Percentiles rank a stretch among this genome's conserved stretches.
phyloP scores from a whole-genome alignment of 2,329 filamentous ascomycete genomes.

The Diaporthe sp. region DNA sequence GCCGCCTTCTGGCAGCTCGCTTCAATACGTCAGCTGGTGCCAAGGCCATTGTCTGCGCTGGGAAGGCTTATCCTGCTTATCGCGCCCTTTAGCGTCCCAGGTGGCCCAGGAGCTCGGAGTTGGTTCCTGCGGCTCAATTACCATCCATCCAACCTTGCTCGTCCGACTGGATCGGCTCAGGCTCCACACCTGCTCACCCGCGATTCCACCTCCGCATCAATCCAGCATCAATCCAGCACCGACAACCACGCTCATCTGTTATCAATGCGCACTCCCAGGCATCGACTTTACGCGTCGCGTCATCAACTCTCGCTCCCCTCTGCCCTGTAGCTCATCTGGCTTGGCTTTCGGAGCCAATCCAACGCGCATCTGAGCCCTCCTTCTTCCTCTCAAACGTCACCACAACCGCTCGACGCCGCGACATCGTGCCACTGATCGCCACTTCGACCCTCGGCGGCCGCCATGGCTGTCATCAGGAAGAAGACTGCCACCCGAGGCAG shows the following conservation, averaged over 20 bases:
- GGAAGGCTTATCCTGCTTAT: constrained; percentile 4
- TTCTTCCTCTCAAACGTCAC: not conserved
- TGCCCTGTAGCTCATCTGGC: not conserved
- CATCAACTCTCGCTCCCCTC: not conserved
- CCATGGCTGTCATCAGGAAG: constrained; percentile 96
- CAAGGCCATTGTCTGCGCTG: not conserved
- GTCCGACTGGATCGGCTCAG: constrained; percentile 10
- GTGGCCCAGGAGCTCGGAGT: not conserved
- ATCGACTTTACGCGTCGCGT: constrained; percentile 20
- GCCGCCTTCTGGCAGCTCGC: not conserved
- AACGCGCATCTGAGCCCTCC: not conserved
- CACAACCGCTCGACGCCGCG: not conserved
- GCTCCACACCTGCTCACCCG: constrained; percentile 30
- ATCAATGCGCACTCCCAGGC: constrained; percentile 19
- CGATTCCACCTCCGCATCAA: constrained; percentile 22
- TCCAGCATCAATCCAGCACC: constrained; percentile 8
- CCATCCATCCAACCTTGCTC: not conserved
- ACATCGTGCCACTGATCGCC: not conserved
- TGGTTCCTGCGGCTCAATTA: constrained; percentile 10
- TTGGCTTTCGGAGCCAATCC: not conserved
- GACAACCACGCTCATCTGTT: constrained; percentile 7
- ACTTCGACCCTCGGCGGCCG: constrained; percentile 36
- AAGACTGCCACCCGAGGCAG: constrained; percentile 89
- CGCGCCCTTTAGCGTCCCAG: not conserved
- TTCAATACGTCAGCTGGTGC: not conserved